Evolutionary conservation across 768 basidiomycete genomes (phyloP).

Genomic region (Dictyophora rubrovolvata): DNA sequence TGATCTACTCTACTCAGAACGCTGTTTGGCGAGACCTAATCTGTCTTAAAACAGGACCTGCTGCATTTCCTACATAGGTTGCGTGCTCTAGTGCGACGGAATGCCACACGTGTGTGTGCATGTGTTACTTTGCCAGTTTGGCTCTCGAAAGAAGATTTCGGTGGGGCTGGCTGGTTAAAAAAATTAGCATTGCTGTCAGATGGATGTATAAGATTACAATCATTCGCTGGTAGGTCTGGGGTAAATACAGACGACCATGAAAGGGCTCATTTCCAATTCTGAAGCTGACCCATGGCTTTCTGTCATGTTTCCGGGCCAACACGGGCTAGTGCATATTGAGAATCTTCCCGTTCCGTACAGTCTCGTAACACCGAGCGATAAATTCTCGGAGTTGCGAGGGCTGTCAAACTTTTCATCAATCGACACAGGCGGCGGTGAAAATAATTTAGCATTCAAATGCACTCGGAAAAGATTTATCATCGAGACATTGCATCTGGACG

Average conservation of each 20-base stretch:
- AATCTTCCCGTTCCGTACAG: conserved; percentile 65
- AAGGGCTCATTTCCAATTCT: background rate
- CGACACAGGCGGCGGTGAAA: conserved; percentile 71
- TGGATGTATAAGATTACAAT: conserved; percentile 58
- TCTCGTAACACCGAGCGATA: conserved; percentile 70
- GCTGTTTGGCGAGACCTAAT: conserved; percentile 3
- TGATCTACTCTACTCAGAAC: conserved; percentile 12
- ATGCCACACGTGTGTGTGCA: conserved; percentile 48
- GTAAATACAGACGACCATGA: background rate
- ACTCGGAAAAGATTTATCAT: conserved; percentile 80
- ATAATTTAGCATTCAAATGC: conserved; percentile 91
- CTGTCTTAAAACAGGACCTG: conserved; percentile 39
- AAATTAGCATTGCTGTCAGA: conserved; percentile 76
- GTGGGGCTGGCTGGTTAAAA: conserved; percentile 60
- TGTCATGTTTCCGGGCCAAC: conserved; percentile 68
- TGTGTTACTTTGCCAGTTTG: conserved; percentile 59
- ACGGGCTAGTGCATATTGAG: conserved; percentile 76
- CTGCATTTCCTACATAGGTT: conserved; percentile 64
- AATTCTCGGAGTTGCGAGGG: conserved; percentile 75
- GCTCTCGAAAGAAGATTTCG: conserved; percentile 47
- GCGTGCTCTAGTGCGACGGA: conserved; percentile 44
- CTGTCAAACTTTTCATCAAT: conserved; percentile 41
- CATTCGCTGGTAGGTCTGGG: conserved; percentile 61
- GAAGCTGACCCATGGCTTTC: conserved; percentile 71
- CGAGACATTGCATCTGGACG: conserved; percentile 83